Evolutionary conservation across 495 filamentous ascomycete genomes (phyloP).

Genomic region (Lophiotrema nucula): DNA sequence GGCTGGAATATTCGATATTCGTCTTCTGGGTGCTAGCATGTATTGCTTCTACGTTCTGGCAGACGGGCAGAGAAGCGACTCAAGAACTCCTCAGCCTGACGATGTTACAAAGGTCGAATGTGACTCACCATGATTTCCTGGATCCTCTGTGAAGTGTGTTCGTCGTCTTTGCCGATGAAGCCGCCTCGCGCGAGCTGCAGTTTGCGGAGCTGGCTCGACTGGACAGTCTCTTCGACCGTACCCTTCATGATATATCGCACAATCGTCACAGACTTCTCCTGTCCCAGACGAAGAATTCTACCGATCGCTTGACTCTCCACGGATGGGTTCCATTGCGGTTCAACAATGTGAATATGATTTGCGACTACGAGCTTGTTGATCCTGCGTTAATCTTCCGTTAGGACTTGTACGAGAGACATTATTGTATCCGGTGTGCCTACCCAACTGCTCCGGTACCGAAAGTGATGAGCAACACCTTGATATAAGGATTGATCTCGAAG

Average conservation of each 20-base stretch:
- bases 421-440: no score
- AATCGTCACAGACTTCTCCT: neutral
- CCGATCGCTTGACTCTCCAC: conserved; percentile 3
- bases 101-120: no score
- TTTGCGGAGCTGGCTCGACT: neutral
- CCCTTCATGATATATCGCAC: conserved; percentile 1
- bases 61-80: no score
- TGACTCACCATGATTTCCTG: no score
- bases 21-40: no score
- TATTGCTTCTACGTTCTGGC: no score
- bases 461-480: conserved; percentile 7
- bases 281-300: neutral
- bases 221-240: neutral
- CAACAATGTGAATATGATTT: neutral
- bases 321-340: conserved; percentile 4
- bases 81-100: no score
- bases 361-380: neutral
- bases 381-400: neutral
- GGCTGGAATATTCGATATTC: no score
- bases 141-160: no score
- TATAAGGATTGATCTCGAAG: neutral
- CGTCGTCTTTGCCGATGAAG: no score
- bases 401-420: no score
- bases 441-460: conserved; percentile 12
- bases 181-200: neutral